Base-by-base conservation (phyloP, 345 rosid species). In the Salix suchowensis region DNA sequence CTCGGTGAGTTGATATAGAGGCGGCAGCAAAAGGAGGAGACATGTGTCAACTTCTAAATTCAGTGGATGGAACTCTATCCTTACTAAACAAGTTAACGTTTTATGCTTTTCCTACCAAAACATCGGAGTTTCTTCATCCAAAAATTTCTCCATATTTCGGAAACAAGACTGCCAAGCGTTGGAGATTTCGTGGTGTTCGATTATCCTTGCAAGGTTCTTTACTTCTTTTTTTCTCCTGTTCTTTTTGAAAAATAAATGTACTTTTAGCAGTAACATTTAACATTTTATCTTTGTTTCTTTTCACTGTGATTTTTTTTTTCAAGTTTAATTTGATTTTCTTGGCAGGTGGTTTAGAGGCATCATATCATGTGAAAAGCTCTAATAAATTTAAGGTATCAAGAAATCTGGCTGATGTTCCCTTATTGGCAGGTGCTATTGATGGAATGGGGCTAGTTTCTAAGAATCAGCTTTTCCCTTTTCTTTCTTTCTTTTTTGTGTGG, bases 291-390 rank as follows among this genome's bases (percentile, higher is more conserved):
- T 24, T 40, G 36, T 52, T 23, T 48, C 39, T 36, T n/a, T 1
- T 67, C 14, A 8, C 5, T 74, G 62, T 74, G 19, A 70, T 48
- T 60, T 50, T 72, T 68, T 68, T 42, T 30, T 71, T 5, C 16
- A 46, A 46, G 52, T 14, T 46, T 50, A 50, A 16, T 50, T 50
- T 50, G 18, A 50, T n/a, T 58, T 74, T 68, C 54, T 80, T 81
- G 69, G 72, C 87, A 87, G 91, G 86, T 81, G 61, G 76, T 68
- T 73, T 61, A 61, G 78, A 74, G 46, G 70, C 71, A 23, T 70
- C 68, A 6, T 70, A 39, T 71, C 60, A 24, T 39, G 75, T 69
- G 48, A 67, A 71, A 68, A 74, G 85, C 62, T 77, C 71, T 44
- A 21, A 28, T 30, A 67, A 85, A 12, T 70, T 52, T 36, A 60